Evolutionary conservation across 257 asterid species (phyloP), one percentile per base, ranked within the genome.

Genomic region (Plantago major): DNA sequence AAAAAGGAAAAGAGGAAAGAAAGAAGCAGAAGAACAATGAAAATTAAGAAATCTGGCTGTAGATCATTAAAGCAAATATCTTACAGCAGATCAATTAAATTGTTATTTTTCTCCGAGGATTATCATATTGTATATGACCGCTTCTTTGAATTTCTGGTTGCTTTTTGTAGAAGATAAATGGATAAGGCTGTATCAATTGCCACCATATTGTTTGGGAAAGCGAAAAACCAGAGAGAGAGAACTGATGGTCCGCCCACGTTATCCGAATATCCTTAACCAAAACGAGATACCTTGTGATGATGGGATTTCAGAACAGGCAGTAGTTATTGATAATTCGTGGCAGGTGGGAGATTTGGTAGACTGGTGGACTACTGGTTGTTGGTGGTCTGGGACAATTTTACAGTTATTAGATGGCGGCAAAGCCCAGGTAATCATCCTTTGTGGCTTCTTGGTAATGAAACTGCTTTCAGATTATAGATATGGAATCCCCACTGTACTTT

Each of bases 271-370:
- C 56, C 72, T 28, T 67, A 69, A 15, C 18, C 60, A 68, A 45
- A 75, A 55, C 37, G 65, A 81, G 63, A 56, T 66, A 55, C 81
- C 83, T 60, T 48, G 42, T 63, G 67, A 19, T 47, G 61, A 66
- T 66, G 73, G 63, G 49, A 67, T 73, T 66, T 69, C 82, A 11
- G 81, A 81, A 68, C 82, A 73, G 67, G 17, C 67, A 46, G 87
- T 92, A 42, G 46, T 79, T 75, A 70, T 73, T 45, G 66, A 75
- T 45, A 79, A 78, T 62, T 37, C 44, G 38, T 88, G 98, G 97
- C 76, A 72, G 72, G 86, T 79, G 52, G 98, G 95, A 14, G 95
- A 92, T 77, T 51, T 80, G 55, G 90, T 92, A 70, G 98, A 92
- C 74, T 81, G 87, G 95, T 58, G 69, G 74, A 54, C 67, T 11